phyloP scores from a whole-genome alignment of 495 filamentous ascomycete species.

The Amniculicola lignicola region DNA sequence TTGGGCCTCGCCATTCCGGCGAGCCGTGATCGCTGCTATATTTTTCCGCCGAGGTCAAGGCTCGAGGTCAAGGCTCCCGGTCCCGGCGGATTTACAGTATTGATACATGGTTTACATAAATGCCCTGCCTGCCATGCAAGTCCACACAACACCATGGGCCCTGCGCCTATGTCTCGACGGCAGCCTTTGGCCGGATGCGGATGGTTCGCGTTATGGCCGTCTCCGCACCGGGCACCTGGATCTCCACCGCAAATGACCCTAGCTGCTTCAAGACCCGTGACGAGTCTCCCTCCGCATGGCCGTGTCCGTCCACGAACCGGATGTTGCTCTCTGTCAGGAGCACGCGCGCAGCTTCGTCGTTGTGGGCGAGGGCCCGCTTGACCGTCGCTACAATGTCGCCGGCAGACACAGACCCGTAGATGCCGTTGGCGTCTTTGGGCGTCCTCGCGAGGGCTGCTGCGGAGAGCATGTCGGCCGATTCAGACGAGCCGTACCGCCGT shows the following conservation, averaged over 20 bases:
- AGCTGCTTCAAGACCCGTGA: slow-evolving; percentile 52
- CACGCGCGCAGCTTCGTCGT: slow-evolving; percentile 51
- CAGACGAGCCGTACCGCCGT: slow-evolving; percentile 26
- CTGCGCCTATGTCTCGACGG: no score
- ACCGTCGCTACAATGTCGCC: slow-evolving; percentile 52
- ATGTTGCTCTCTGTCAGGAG: slow-evolving; percentile 53
- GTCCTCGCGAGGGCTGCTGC: slow-evolving; percentile 32
- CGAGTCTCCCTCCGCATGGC: slow-evolving; percentile 28
- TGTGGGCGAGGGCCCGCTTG: slow-evolving; percentile 46
- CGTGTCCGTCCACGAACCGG: slow-evolving; percentile 44
- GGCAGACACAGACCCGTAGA: slow-evolving; percentile 58
- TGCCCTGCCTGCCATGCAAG: no score
- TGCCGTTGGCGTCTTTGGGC: slow-evolving; percentile 36
- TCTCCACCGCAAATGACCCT: slow-evolving; percentile 54
- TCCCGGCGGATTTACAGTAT: no score
- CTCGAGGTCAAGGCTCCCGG: no score
- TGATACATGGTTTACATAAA: no score
- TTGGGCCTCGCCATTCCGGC: no score
- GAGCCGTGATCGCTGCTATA: no score
- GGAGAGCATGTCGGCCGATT: slow-evolving; percentile 36
- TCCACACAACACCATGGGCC: no score
- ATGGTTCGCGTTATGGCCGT: slow-evolving; percentile 47
- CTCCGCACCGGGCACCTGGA: slow-evolving; percentile 50
- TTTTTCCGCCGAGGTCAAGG: no score
- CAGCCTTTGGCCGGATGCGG: slow-evolving; percentile 39